phyloP scores from a whole-genome alignment of 2,329 filamentous ascomycete species.

The Chaetoscypha palmicola region DNA sequence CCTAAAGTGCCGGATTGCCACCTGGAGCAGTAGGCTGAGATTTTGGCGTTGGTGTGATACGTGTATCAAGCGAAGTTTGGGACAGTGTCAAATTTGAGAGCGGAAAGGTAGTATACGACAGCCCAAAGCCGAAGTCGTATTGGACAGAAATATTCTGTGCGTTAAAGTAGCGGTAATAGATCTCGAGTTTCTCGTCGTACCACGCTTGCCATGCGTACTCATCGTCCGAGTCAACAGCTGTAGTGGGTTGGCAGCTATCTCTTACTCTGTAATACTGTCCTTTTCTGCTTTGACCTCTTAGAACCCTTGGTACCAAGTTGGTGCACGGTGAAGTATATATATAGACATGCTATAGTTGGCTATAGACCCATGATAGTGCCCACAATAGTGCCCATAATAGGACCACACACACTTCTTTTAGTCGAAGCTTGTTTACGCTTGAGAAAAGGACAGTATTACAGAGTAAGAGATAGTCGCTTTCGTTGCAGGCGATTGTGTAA shows the following conservation, averaged over 20 bases:
- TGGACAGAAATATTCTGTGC: neutral
- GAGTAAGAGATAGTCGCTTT: conserved; percentile 44
- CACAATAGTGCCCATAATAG: no score
- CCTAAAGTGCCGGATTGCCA: neutral
- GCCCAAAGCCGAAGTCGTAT: neutral
- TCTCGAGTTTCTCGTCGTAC: neutral
- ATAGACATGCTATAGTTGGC: no score
- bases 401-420: no score
- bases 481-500: conserved; percentile 65
- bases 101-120: neutral
- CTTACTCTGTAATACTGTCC: no score
- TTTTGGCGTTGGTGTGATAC: neutral
- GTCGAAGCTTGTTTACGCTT: no score
- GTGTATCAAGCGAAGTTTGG: neutral
- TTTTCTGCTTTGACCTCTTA: no score
- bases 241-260: no score
- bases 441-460: neutral
- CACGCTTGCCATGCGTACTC: neutral
- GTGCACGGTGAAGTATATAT: no score
- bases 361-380: no score
- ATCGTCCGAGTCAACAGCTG: neutral
- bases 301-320: no score
- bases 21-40: neutral
- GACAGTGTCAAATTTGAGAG: neutral
- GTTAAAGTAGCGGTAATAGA: neutral